These are phyloP conservation scores for Nissolia schottii DNA, from an alignment of 306 rosid genomes.

Conservation along the genomic window DNA sequence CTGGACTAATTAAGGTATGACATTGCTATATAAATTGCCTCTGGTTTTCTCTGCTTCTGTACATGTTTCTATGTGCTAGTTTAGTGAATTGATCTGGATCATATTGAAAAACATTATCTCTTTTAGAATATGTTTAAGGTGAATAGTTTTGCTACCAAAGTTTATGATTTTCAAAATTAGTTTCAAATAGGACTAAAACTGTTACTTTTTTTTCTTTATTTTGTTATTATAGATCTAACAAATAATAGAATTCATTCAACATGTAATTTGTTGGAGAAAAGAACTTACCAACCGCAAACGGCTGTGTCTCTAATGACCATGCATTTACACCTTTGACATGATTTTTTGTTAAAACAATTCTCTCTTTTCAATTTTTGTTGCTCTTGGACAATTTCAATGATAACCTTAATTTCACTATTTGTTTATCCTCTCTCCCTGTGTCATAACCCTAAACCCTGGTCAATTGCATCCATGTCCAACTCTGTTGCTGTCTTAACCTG, in stretches of 20 bases:
- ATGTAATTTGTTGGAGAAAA: not conserved
- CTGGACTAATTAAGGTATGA: slow-evolving; percentile 85
- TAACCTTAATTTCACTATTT: not conserved
- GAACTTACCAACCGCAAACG: slow-evolving; percentile 3
- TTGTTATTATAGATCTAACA: not conserved
- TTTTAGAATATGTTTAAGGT: not conserved
- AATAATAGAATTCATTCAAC: slow-evolving; percentile 10
- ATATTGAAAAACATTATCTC: not conserved
- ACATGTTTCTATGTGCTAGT: not conserved
- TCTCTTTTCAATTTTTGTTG: not conserved
- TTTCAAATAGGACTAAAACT: not conserved
- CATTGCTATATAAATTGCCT: not conserved
- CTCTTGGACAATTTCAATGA: not conserved
- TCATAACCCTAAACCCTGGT: not conserved
- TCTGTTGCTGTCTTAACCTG: not conserved
- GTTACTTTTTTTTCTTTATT: not conserved
- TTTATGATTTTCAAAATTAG: not conserved
- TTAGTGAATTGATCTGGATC: not conserved
- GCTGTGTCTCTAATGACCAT: not conserved
- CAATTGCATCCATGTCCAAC: not conserved
- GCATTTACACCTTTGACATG: not conserved
- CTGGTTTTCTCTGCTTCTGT: slow-evolving; percentile 1
- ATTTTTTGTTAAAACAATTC: not conserved
- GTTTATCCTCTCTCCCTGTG: not conserved
- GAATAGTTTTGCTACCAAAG: not conserved